These are phyloP conservation scores for Pleurotus citrinopileatus DNA, from an alignment of 768 basidiomycete species.

Conservation along the genomic window DNA sequence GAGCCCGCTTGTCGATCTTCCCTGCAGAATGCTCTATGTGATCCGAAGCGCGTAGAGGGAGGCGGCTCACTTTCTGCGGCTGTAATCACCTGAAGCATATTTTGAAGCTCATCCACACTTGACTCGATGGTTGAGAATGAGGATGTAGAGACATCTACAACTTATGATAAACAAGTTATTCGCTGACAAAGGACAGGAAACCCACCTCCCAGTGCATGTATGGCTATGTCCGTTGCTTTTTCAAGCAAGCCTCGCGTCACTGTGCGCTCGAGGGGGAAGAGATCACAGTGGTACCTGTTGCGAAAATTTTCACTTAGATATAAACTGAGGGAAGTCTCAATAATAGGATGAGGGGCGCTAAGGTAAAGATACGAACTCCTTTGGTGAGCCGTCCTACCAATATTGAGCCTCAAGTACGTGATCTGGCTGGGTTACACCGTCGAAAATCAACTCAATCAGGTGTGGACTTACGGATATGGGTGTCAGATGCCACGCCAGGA, in stretches of 20 bases:
- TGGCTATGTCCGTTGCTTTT: conserved; percentile 21
- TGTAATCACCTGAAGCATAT: background rate
- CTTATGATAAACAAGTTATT: background rate
- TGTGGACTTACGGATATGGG: conserved; percentile 25
- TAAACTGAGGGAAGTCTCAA: no score
- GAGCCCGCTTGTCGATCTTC: background rate
- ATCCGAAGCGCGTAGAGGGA: background rate
- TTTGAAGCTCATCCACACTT: conserved; percentile 1
- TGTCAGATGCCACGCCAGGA: conserved; percentile 11
- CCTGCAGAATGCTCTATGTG: background rate
- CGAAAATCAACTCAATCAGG: background rate
- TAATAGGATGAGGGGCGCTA: background rate
- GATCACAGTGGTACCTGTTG: conserved; percentile 37
- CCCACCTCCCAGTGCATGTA: conserved; percentile 12
- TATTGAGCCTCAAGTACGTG: conserved; percentile 33
- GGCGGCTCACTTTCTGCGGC: conserved; percentile 1
- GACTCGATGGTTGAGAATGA: conserved; percentile 4
- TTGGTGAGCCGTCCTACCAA: conserved; percentile 21
- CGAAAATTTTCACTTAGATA: no score
- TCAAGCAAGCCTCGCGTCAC: conserved; percentile 18
- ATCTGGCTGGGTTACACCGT: conserved; percentile 18
- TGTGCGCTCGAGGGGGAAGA: conserved; percentile 24
- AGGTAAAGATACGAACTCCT: background rate
- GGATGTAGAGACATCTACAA: conserved; percentile 1
- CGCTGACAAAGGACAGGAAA: background rate